Percentiles rank a stretch among this genome's conserved stretches.
Conservation (phyloP, 2,329 filamentous ascomycete species). For the Neobulgaria alba region DNA sequence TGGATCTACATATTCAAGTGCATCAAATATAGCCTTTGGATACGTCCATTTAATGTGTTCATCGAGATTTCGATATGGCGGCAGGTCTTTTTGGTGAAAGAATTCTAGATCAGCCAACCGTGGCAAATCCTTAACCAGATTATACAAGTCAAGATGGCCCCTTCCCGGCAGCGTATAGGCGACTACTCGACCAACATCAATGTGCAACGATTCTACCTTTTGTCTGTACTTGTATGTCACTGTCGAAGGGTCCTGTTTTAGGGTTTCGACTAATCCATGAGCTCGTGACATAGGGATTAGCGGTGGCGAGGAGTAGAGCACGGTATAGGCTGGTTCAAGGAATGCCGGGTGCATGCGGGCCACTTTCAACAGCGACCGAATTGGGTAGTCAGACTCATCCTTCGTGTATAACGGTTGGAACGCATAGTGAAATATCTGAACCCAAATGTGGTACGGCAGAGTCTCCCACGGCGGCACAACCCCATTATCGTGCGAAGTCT, state of each 20-base stretch:
- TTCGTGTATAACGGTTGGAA: slow-evolving; percentile 48
- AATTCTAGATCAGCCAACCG: slow-evolving; percentile 63
- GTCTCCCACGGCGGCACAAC: slow-evolving; percentile 48
- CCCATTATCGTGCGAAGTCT: slow-evolving; percentile 13
- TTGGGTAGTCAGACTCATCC: slow-evolving; percentile 36
- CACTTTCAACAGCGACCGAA: slow-evolving; percentile 45
- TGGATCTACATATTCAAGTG: slow-evolving; percentile 49
- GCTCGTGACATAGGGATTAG: slow-evolving; percentile 45
- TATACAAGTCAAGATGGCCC: slow-evolving; percentile 45
- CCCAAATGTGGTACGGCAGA: slow-evolving; percentile 59
- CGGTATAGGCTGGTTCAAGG: slow-evolving; percentile 63
- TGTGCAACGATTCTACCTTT: slow-evolving; percentile 25
- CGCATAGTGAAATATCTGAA: slow-evolving; percentile 61
- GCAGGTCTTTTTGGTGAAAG: slow-evolving; percentile 58
- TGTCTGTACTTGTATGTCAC: slow-evolving; percentile 26
- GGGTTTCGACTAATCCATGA: slow-evolving; percentile 29
- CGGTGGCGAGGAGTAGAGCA: slow-evolving; percentile 62
- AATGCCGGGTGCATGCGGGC: slow-evolving; percentile 57
- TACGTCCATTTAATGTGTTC: slow-evolving; percentile 61
- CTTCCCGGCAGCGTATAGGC: slow-evolving; percentile 43
- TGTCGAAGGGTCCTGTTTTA: not conserved
- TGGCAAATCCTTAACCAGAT: slow-evolving; percentile 55
- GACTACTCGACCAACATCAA: slow-evolving; percentile 37
- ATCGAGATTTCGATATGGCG: slow-evolving; percentile 54
- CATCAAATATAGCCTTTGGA: slow-evolving; percentile 53